Evolutionary conservation across 2,329 filamentous ascomycete genomes (phyloP).

Genomic region (Claviceps sp.): DNA sequence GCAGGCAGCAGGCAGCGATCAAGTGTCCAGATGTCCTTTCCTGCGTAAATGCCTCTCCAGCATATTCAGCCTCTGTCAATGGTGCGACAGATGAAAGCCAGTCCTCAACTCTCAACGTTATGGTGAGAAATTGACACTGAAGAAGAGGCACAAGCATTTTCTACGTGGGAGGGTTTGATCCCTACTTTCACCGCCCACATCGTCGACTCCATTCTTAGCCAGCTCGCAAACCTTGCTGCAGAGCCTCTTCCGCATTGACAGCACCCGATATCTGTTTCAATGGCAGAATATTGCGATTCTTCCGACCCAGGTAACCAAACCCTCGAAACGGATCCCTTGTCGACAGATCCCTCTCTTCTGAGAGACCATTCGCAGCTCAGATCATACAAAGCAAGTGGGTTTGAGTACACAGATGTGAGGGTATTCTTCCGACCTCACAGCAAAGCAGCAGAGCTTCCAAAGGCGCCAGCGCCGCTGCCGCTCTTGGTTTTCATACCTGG

Average conservation of each 20-base stretch:
- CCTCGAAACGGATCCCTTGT: constrained; percentile 24
- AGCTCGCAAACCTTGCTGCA: neutral
- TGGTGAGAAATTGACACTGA: neutral
- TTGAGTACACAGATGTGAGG: constrained; percentile 62
- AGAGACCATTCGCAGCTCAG: constrained; percentile 60
- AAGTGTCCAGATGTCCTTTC: neutral
- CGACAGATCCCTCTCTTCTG: constrained; percentile 66
- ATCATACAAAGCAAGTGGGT: constrained; percentile 56
- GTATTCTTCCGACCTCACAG: constrained; percentile 75
- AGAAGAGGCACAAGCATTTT: neutral
- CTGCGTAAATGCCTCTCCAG: neutral
- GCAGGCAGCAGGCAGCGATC: neutral
- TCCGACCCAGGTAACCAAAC: neutral
- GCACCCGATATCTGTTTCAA: neutral
- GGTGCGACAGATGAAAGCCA: neutral
- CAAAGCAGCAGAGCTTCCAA: constrained; percentile 59
- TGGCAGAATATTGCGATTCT: neutral
- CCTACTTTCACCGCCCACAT: neutral
- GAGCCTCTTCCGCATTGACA: neutral
- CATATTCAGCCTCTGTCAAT: neutral
- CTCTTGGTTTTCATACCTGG: constrained; percentile 87
- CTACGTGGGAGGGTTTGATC: too few relatives aligned
- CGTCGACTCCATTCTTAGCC: neutral
- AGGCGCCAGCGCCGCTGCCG: constrained; percentile 54
- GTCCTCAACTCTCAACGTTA: neutral